Base-by-base conservation (phyloP, 805 yeast genomes). In the Myxozyma neotropica region DNA sequence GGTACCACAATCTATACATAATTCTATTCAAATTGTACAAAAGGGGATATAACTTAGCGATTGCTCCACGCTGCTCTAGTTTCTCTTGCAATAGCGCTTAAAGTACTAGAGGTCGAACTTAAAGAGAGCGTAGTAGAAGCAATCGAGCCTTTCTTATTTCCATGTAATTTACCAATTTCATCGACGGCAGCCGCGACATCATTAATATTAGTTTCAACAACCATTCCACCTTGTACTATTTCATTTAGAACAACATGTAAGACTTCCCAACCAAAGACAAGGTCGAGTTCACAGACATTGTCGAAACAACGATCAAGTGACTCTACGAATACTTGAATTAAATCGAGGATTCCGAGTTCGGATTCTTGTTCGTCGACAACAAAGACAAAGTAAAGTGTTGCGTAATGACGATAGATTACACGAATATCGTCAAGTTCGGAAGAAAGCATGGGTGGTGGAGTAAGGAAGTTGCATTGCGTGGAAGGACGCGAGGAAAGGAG, bases 201-300 rank as follows among this genome's bases (percentile, higher is more conserved):
- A 26, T 76, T 70, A 21, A 91, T 89, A 66, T 86, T 89, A 1
- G 98, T 92, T 71, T 94, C 99, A 38, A 94, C 88, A 7, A 94
- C 99, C 95, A 94, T 87, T 0, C 99, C 99, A 26, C 98, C 99
- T 72, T 94, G 98, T 0, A 94, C 86, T 35, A 94, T 87, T 69
- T 94, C 98, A 68, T 70, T 75, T 50, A 92, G 73, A 1, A 93
- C 97, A 1, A 96, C 87, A 71, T 93, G 95, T 33, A 93, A 77
- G 4, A 91, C 95, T 74, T 94, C 97, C 98, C 99, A 94, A 17
- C 97, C 97, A 75, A 92, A 93, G n/a, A 94, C 97, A 63, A 94
- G 79, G 74, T 94, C 99, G 67, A 94, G 79, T 71, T 94, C 99
- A 73, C 97, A 92, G 5, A 94, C 99, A 69, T 91, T 92, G 62